phyloP scores from a whole-genome alignment of 805 yeast genomes.

The Wickerhamiella siamensis region DNA sequence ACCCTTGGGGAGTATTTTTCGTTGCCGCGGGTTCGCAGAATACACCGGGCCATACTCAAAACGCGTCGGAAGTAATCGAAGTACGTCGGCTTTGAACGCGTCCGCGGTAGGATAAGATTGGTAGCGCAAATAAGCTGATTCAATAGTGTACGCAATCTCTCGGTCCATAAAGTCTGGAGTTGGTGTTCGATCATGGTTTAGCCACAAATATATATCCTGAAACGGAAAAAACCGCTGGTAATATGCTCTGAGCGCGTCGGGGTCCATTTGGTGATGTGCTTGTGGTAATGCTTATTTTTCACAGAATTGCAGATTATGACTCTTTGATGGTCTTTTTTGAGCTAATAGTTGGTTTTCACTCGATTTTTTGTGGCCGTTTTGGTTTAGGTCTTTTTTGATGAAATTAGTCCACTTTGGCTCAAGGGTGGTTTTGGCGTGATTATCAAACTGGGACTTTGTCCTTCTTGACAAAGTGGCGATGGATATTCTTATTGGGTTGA shows the following conservation, averaged over 20 bases:
- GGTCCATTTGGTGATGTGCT: too few relatives aligned
- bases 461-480: constrained; percentile 30
- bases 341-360: not conserved
- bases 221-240: constrained; percentile 48
- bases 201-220: constrained; percentile 70
- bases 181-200: constrained; percentile 70
- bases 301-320: too few relatives aligned
- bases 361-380: not conserved
- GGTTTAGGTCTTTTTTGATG: too few relatives aligned
- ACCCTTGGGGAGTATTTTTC: constrained; percentile 59
- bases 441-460: too few relatives aligned
- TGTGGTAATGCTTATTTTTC: too few relatives aligned
- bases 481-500: constrained; percentile 87
- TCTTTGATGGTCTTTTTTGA: too few relatives aligned
- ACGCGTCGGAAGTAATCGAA: constrained; percentile 65
- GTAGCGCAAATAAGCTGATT: constrained; percentile 78
- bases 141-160: constrained; percentile 84
- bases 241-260: constrained; percentile 13
- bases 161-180: constrained; percentile 68
- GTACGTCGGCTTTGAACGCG: constrained; percentile 67
- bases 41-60: constrained; percentile 93
- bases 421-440: too few relatives aligned
- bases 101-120: constrained; percentile 53
- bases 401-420: too few relatives aligned
- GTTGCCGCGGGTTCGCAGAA: constrained; percentile 70